Evolutionary conservation across 305 asterid species (phyloP), one percentile per base, ranked within the genome.

Genomic region (Petunia hybrid): DNA sequence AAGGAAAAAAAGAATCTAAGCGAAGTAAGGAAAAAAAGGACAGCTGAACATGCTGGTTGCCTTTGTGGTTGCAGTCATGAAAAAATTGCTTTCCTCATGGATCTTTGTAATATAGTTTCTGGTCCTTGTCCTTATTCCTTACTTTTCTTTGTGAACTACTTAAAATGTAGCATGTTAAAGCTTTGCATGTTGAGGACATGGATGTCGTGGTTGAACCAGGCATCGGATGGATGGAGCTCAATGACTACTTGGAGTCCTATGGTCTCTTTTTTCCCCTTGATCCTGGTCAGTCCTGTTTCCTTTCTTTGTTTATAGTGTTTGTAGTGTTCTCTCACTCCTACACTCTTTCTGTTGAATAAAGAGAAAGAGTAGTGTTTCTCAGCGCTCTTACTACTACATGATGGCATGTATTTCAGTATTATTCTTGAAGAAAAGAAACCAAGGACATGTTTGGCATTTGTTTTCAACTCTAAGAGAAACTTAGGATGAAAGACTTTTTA

Each of bases 171-270:
- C 84, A 81, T 78, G 91, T 96, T 77, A 92, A 88, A 90, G 84
- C 95, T 46, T 85, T 96, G 84, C 90, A 96, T 82, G 87, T 94
- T 77, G 90, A 87, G 86, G 97, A 96, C 91, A 92, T 96, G 99
- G 99, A 96, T 86, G 98, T 96, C 74, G 95, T 96, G 78, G 99
- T 96, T 87, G 99, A 96, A 86, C 97, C 99, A 85, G 99, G 99
- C 82, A 91, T 94, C 85, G 99, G 98, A 78, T 96, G 98, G 99
- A 92, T 93, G 91, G 99, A 94, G 87, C 98, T 96, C 76, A 96
- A 96, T 83, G 98, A 94, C 48, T 93, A 89, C 85, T 89, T 96
- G 64, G 98, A 94, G 89, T 97, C 98, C 55, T 93, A 90, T 87
- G 99, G 98, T 67, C 94, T 96, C 85, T 94, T 96, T 87, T 96